Percentiles rank a stretch among this genome's conserved stretches.
Evolutionary conservation across 495 filamentous ascomycete genomes (phyloP).

Genomic region (Niebla homalea): DNA sequence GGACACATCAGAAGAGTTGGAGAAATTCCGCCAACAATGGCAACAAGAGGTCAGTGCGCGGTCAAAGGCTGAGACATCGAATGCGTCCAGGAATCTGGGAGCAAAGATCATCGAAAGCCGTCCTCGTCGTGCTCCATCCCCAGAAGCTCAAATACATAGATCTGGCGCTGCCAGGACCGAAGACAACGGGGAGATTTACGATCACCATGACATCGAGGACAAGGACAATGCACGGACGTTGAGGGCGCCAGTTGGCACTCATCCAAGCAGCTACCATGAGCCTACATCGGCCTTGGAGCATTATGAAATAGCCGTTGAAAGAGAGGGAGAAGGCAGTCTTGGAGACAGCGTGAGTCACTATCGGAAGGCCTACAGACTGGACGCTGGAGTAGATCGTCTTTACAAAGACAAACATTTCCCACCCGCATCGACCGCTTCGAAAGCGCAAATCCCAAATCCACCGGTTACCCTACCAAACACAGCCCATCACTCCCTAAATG

Average conservation of each 20-base stretch:
- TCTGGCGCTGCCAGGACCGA: conserved; percentile 26
- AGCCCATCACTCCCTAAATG: conserved; percentile 46
- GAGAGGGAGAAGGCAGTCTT: conserved; percentile 67
- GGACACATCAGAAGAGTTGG: conserved; percentile 53
- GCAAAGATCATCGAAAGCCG: conserved; percentile 18
- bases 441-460: conserved; percentile 37
- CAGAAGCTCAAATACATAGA: conserved; percentile 17
- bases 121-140: conserved; percentile 20
- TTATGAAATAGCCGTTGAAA: conserved; percentile 85
- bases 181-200: conserved; percentile 30
- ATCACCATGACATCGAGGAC: conserved; percentile 31
- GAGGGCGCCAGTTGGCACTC: conserved; percentile 21
- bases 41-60: conserved; percentile 60
- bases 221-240: conserved; percentile 29
- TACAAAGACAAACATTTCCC: conserved; percentile 89
- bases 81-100: conserved; percentile 4
- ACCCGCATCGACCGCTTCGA: conserved; percentile 42
- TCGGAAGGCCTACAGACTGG: conserved; percentile 78
- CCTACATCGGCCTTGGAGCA: conserved; percentile 77
- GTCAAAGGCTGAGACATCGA: conserved; percentile 20
- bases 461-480: conserved; percentile 39
- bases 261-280: conserved; percentile 27
- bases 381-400: conserved; percentile 64
- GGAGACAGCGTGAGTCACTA: conserved; percentile 86
- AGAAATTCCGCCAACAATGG: conserved; percentile 73